Base-by-base conservation (phyloP, 1,284 basidiomycete species). In the Xerocomus nothofagi region DNA sequence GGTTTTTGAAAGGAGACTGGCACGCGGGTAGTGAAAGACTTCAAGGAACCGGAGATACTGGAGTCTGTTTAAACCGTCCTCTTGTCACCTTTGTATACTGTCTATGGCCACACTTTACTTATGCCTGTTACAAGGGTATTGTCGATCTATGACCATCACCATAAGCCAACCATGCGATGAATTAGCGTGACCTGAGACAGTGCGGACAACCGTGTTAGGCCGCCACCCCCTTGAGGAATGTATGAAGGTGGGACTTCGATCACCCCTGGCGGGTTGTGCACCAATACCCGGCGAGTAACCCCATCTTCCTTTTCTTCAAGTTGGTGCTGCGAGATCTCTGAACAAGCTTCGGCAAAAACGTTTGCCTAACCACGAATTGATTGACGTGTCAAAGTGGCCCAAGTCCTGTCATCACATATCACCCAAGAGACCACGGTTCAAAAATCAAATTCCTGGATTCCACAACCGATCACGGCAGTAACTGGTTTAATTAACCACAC, bases 21-120 rank as follows among this genome's bases (percentile, higher is more conserved):
- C 60, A 90, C 91, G 60, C 83, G 86, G 69, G 84, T 93, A 53
- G 86, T 76, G 55, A 91, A 89, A 76, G 92, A 94, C 73, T 94
- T 92, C 80, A 92, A 93, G 82, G 92, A 94, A 80, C 91, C 90
- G 44, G 88, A 90, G 74, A 80, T 91, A 63, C 81, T 89, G 50
- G 87, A 90, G 68, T 82, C 87, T 60, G 91, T 91, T 57, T 91
- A 80, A 83, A 73, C 66, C 63, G 63, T 59, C 62, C 56, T 59
- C 67, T 60, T 68, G 63, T 66, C 60, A 66, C 65, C 63, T 65
- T 63, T 76, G 73, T 77, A n/a, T n/a, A 75, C 65, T 65, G 61
- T 61, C 55, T 67, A 73, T 71, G 63, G 68, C 66, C 61, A 66
- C 57, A 53, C 54, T 54, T 58, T 53, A 58, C 63, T 54, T 71